These are phyloP conservation scores for Aspergillus floridensis DNA, from an alignment of 2,329 filamentous ascomycete species.

Conservation along the genomic window DNA sequence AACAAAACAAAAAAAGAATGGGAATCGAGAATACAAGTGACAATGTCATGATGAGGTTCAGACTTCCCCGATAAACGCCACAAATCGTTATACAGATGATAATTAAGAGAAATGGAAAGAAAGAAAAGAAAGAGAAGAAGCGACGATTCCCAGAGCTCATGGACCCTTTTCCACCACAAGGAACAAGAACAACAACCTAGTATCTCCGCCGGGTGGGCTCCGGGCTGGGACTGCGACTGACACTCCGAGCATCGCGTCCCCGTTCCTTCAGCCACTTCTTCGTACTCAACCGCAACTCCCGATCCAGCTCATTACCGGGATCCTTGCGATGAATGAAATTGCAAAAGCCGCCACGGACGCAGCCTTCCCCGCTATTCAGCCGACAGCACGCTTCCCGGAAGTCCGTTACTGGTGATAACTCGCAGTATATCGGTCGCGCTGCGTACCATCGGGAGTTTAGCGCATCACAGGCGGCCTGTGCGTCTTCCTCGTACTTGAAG, in stretches of 20 bases:
- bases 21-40: not conserved
- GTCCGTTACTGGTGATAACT: conserved; percentile 93
- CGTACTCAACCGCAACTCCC: conserved; percentile 80
- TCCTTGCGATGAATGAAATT: conserved; percentile 99
- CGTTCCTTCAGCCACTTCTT: conserved; percentile 94
- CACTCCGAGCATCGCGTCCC: conserved; percentile 79
- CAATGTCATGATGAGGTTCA: not conserved
- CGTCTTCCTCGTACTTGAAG: conserved; percentile 99
- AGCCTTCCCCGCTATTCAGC: conserved; percentile 90
- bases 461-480: conserved; percentile 88
- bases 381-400: conserved; percentile 97
- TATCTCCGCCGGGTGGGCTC: conserved; percentile 74
- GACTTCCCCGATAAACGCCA: not conserved
- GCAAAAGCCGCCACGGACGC: conserved; percentile 93
- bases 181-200: conserved; percentile 38
- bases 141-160: not conserved
- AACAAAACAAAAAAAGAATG: conserved; percentile 11
- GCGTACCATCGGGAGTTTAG: conserved; percentile 97
- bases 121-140: not conserved
- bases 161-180: not conserved
- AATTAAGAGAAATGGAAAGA: not conserved
- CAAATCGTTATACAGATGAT: not conserved
- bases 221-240: conserved; percentile 78
- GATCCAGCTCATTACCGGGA: conserved; percentile 80
- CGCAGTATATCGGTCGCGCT: conserved; percentile 95